Base-by-base conservation (phyloP, 345 rosid species). In the Ceriops zippeliana region DNA sequence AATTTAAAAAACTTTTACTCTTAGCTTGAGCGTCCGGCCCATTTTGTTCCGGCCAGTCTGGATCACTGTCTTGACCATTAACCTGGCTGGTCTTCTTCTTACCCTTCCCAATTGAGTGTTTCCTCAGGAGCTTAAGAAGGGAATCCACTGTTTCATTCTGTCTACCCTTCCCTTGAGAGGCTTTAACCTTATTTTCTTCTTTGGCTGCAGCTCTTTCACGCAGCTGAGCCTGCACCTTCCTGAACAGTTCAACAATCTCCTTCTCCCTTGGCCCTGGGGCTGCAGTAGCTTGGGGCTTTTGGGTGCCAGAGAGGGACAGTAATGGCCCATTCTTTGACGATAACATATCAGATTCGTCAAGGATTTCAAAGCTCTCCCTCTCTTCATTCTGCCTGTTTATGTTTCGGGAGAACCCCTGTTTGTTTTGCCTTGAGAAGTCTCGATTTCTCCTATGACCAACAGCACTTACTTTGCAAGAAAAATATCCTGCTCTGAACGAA, bases 201-300 rank as follows among this genome's bases (percentile, higher is more conserved):
- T 83, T 88, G 56, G 75, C 67, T 0, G 82, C 90, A 58, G 96
- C 92, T 86, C 91, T 85, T 75, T 88, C 89, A 62, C 96, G 86
- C 70, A 95, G 96, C 75, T 86, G 91, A 75, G 87, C 78, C 70
- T 95, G 99, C 62, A 91, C 96, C 81, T 95, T 88, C 78, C 83
- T 83, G 80, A 95, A 95, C 66, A 91, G 86, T 72, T 95, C 86
- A 51, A 88, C 93, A 68, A 95, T 88, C 80, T 95, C 97, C 85
- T 88, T 86, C 82, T 95, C 96, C 74, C 79, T 85, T 22, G 81
- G 86, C 49, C 93, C 90, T 6, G 97, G 96, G 71, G 86, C 66
- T 22, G 96, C 86, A 54, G 87, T 88, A 69, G 93, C 88, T 71
- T 88, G 97, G 67, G 79, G 86, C 65, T 85, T 91, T 53, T 95